Percentiles rank a stretch among this genome's conserved stretches.
Conservation (phyloP, 805 yeast species). For the Candida boidinii region DNA sequence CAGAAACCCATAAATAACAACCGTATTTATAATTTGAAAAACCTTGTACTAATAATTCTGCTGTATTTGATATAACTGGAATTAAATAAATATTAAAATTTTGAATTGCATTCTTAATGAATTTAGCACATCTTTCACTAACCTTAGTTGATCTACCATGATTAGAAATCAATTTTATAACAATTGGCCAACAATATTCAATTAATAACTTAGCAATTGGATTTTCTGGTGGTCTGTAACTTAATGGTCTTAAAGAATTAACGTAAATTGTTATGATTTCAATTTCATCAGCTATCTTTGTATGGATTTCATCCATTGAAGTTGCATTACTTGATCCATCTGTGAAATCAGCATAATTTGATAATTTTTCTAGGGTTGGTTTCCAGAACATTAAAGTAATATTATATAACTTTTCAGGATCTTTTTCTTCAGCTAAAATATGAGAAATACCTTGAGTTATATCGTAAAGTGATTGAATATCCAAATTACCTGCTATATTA, state of each 20-base stretch:
- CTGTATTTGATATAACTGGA: slow-evolving; percentile 56
- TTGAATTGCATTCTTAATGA: slow-evolving; percentile 57
- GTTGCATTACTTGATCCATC: slow-evolving; percentile 5
- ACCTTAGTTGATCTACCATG: slow-evolving; percentile 55
- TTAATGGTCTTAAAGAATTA: slow-evolving; percentile 42
- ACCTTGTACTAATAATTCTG: slow-evolving; percentile 59
- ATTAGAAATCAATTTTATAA: slow-evolving; percentile 37
- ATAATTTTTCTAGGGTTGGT: slow-evolving; percentile 48
- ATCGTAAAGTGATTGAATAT: slow-evolving; percentile 63
- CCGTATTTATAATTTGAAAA: slow-evolving; percentile 66
- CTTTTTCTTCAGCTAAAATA: slow-evolving; percentile 56
- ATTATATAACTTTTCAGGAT: slow-evolving; percentile 37
- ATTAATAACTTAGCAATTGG: slow-evolving; percentile 47
- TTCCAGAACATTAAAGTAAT: slow-evolving; percentile 55
- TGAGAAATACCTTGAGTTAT: slow-evolving; percentile 87
- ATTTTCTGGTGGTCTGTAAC: slow-evolving; percentile 27
- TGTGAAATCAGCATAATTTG: slow-evolving; percentile 8
- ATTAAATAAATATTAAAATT: slow-evolving; percentile 47
- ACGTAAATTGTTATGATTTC: slow-evolving; percentile 60
- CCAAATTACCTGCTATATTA: slow-evolving; percentile 44
- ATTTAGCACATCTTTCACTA: slow-evolving; percentile 68
- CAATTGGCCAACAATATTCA: slow-evolving; percentile 51
- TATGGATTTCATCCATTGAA: slow-evolving; percentile 27
- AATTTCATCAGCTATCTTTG: slow-evolving; percentile 60
- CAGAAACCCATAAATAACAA: slow-evolving; percentile 86